Evolutionary conservation across 2,329 filamentous ascomycete species (phyloP).

Genomic region (Trematosphaeria pertusa): DNA sequence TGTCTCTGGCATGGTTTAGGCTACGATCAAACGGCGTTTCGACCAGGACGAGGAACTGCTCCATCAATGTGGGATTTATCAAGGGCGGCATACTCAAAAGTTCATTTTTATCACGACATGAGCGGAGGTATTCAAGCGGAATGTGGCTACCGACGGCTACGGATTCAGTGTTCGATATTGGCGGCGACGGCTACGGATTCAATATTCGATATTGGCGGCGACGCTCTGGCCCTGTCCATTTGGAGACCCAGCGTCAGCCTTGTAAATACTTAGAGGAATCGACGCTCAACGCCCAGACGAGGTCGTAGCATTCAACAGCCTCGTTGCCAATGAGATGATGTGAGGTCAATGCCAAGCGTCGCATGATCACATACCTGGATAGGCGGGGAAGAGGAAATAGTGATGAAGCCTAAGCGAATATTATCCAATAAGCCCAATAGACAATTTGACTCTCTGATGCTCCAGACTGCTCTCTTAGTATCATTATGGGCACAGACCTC

Average conservation of each 20-base stretch:
- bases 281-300: neutral
- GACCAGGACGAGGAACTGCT: constrained; percentile 14
- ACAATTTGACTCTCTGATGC: no score
- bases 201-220: constrained; percentile 9
- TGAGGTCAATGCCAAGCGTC: no score
- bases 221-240: neutral
- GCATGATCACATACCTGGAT: no score
- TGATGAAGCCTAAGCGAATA: no score
- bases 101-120: constrained; percentile 19
- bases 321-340: no score
- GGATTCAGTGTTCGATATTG: constrained; percentile 3
- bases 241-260: constrained; percentile 8
- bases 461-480: no score
- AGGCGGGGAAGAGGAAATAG: no score
- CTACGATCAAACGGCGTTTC: constrained; percentile 37
- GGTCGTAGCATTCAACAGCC: no score
- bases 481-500: no score
- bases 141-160: neutral
- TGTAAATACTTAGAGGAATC: constrained; percentile 16
- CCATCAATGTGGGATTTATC: constrained; percentile 17
- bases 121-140: neutral
- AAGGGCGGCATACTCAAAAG: constrained; percentile 38
- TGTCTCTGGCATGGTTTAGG: constrained; percentile 11
- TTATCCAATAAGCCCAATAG: no score
- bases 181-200: constrained; percentile 1